Evolutionary conservation across 768 basidiomycete species (phyloP).

Genomic region (Mycena olivaceomarginata): DNA sequence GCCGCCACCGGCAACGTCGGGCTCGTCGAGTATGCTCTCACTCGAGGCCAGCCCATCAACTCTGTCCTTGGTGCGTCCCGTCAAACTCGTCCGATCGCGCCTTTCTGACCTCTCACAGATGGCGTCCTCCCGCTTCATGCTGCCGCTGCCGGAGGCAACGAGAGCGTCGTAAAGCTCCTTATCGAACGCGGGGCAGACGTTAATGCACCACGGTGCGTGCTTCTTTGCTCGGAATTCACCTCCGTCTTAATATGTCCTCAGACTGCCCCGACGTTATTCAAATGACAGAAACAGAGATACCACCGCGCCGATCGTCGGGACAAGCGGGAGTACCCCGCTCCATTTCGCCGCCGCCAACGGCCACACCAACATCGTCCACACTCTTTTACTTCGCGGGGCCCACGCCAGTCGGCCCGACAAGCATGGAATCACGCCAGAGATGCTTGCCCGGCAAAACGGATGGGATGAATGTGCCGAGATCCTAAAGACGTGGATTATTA

Average conservation of each 20-base stretch:
- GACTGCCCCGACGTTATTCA: slow-evolving; percentile 85
- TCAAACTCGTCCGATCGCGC: not conserved
- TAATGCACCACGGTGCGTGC: slow-evolving; percentile 90
- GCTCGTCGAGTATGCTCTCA: slow-evolving; percentile 93
- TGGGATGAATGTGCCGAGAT: slow-evolving; percentile 87
- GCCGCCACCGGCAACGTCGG: slow-evolving; percentile 93
- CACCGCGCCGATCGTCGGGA: slow-evolving; percentile 83
- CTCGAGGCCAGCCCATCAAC: slow-evolving; percentile 97
- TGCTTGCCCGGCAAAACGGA: slow-evolving; percentile 87
- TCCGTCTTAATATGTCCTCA: slow-evolving; percentile 51
- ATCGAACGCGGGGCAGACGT: slow-evolving; percentile 98
- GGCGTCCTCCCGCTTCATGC: slow-evolving; percentile 98
- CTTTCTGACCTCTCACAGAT: slow-evolving; percentile 54
- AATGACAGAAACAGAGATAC: slow-evolving; percentile 80
- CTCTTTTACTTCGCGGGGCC: slow-evolving; percentile 91
- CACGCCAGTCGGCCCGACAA: slow-evolving; percentile 90
- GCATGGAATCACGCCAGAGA: slow-evolving; percentile 92
- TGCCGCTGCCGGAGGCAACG: slow-evolving; percentile 93
- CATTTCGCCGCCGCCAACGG: slow-evolving; percentile 99
- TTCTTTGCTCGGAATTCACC: slow-evolving; percentile 35
- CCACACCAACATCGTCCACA: slow-evolving; percentile 84
- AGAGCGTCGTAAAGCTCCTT: slow-evolving; percentile 89
- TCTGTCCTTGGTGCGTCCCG: slow-evolving; percentile 79
- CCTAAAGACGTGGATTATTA: slow-evolving; percentile 78
- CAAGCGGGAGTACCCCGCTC: slow-evolving; percentile 94